Conservation (phyloP, 495 filamentous ascomycete genomes). For the Cenococcum geophilum region DNA sequence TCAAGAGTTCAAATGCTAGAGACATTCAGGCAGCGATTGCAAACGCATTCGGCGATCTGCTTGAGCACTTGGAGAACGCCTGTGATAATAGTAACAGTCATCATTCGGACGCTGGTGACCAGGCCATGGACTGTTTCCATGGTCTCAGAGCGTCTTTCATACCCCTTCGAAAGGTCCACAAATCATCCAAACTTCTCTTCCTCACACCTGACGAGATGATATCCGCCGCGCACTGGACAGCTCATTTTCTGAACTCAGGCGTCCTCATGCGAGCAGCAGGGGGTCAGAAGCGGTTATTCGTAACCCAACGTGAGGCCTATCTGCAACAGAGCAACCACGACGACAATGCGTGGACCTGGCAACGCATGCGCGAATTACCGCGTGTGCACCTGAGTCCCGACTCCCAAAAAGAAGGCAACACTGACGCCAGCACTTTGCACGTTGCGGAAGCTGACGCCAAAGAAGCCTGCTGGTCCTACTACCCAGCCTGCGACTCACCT, state of each 20-base stretch:
- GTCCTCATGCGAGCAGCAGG: constrained; percentile 55
- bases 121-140: constrained; percentile 21
- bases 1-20: constrained; percentile 53
- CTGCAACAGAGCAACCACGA: constrained; percentile 42
- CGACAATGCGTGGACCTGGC: constrained; percentile 51
- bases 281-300: constrained; percentile 54
- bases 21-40: constrained; percentile 55
- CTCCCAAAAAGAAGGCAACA: constrained; percentile 39
- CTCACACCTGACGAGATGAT: constrained; percentile 59
- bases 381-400: constrained; percentile 40
- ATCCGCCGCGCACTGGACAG: constrained; percentile 60
- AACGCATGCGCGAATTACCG: constrained; percentile 52
- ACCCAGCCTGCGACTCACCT: constrained; percentile 50
- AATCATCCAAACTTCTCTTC: constrained; percentile 59
- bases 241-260: constrained; percentile 56
- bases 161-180: constrained; percentile 64
- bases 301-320: constrained; percentile 61
- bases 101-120: constrained; percentile 12
- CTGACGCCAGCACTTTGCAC: constrained; percentile 30
- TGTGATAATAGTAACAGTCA: constrained; percentile 4
- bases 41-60: constrained; percentile 51
- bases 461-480: constrained; percentile 50
- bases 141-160: constrained; percentile 52
- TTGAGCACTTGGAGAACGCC: constrained; percentile 32
- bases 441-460: constrained; percentile 54